Conservation (phyloP, 331 rosid species). For the Pyracantha coccinea region DNA sequence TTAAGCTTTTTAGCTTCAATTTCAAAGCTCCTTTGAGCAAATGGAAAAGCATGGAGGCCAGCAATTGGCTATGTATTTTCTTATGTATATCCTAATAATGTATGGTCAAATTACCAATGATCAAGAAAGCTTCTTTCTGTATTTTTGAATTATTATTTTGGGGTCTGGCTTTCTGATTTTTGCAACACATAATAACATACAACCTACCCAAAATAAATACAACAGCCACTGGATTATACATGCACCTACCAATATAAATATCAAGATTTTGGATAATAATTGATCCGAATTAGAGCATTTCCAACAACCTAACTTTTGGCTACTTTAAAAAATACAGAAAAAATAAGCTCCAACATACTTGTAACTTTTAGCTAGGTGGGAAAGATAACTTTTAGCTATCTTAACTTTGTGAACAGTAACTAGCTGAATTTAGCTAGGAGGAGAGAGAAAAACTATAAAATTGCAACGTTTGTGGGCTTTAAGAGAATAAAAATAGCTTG, state of each 20-base stretch:
- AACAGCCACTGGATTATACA: not conserved
- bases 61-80: not conserved
- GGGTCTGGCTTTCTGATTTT: not conserved
- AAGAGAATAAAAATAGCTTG: no score
- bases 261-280: not conserved
- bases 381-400: no score
- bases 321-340: no score
- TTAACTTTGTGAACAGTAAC: no score
- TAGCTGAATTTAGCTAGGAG: no score
- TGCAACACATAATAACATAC: not conserved
- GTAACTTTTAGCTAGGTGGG: no score
- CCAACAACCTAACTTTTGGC: no score
- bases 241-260: not conserved
- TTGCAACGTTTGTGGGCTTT: no score
- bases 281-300: not conserved
- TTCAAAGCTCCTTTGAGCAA: not conserved
- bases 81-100: not conserved
- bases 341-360: no score
- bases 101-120: not conserved
- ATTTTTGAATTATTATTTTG: not conserved
- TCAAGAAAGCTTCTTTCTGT: not conserved
- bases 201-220: no score
- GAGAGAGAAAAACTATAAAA: no score
- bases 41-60: not conserved
- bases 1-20: not conserved